phyloP scores from a whole-genome alignment of 208 protist genomes.

The Crithidia mellificae region DNA sequence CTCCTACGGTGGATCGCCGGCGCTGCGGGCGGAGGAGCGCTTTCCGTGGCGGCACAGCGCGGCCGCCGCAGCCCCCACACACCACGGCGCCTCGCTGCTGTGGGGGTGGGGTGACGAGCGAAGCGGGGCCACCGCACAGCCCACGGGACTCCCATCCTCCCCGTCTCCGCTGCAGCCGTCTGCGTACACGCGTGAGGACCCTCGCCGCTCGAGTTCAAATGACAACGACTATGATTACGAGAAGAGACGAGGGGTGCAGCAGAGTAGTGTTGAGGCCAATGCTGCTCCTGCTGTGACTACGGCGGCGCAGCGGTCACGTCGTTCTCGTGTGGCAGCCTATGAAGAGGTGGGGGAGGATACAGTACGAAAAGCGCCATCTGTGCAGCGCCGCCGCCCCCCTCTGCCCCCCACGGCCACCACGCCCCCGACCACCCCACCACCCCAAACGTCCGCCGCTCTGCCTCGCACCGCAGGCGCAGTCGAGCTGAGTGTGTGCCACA shows the following conservation, averaged over 20 bases:
- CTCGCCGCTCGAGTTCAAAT: background rate
- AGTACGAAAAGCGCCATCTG: background rate
- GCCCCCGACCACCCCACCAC: background rate
- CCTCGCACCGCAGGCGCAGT: background rate
- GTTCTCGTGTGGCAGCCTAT: slow-evolving; percentile 14
- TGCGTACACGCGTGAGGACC: background rate
- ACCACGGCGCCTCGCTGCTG: slow-evolving; percentile 22
- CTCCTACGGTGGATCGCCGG: background rate
- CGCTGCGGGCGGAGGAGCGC: slow-evolving; percentile 1
- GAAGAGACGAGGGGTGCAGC: too few species aligned
- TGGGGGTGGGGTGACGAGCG: slow-evolving; percentile 29
- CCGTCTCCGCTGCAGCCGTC: slow-evolving; percentile 5
- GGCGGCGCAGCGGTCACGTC: background rate
- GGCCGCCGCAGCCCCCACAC: slow-evolving; percentile 4
- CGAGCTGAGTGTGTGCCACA: slow-evolving; percentile 3
- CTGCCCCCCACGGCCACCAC: background rate
- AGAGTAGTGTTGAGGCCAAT: too few species aligned
- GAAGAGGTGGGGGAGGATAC: slow-evolving; percentile 26
- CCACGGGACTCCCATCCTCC: background rate
- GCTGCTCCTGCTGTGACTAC: background rate
- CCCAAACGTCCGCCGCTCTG: too few species aligned
- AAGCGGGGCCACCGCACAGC: background rate
- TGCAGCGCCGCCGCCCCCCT: background rate
- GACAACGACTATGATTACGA: too few species aligned
- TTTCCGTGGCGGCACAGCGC: slow-evolving; percentile 21